Evolutionary conservation across 192 early-diverging fungal genomes (phyloP), one percentile per base, ranked within the genome.

Genomic region (Coemansia sp.): DNA sequence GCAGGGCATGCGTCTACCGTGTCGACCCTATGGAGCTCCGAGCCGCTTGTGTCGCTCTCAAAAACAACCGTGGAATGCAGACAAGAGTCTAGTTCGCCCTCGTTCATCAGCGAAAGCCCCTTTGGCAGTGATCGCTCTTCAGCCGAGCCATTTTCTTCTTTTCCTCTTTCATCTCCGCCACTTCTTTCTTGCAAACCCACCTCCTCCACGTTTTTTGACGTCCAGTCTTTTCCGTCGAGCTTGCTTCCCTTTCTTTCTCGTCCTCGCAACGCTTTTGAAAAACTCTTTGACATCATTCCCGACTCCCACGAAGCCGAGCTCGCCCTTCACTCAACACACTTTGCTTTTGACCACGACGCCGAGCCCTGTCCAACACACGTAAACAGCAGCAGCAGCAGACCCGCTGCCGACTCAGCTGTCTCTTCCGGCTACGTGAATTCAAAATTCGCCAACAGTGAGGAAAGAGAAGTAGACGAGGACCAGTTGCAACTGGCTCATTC

Each of bases 21-120:
- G 18, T 59, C 57, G 57, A 59, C 57, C 38, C 57, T 34, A 35
- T 38, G 30, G 24, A 68, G 62, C 64, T 63, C 43, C 73, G 64
- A 64, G 67, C 79, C 79, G 52, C 79, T 82, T 5, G 79, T 76
- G 2, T 76, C 74, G 2, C 52, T 82, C 4, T 67, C 67, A 9
- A 71, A 60, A 39, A 63, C 74, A 35, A 65, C 46, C 2, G 68
- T 82, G 21, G 79, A 82, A 62, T 82, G 75, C 68, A 64, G 68
- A 11, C 67, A 45, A 16, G 46, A 53, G 49, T 53, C 67, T 56
- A 26, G 67, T 49, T 55, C 30, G 8, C 41, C 67, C 46, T 16
- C 35, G 46, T n/a, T 36, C 33, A 53, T 23, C 48, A 30, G 18
- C 63, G 35, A n/a, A 16, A 33, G 15, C 49, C 20, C 38, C 34